A percentile compares a stretch with the other conserved stretches of the same genome.
These are phyloP conservation scores for Sphagnum magellanicum DNA, from an alignment of 228 moss, liverwort and hornwort genomes.

Conservation along the genomic window DNA sequence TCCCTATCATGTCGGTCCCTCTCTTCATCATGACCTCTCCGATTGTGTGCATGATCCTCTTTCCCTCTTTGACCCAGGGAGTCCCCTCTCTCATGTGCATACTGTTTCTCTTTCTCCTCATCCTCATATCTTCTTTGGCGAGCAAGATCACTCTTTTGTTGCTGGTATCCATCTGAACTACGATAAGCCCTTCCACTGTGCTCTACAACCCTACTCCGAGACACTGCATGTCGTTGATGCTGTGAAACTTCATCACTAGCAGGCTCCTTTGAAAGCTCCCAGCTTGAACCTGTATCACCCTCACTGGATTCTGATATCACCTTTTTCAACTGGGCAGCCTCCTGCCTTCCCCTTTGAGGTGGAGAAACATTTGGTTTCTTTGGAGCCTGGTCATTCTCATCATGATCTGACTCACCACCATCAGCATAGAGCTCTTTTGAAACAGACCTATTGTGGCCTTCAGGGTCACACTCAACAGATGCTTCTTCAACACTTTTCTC, in stretches of 20 bases:
- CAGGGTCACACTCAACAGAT: constrained; percentile 47
- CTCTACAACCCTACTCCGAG: constrained; percentile 30
- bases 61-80: constrained; percentile 52
- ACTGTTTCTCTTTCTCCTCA: constrained; percentile 53
- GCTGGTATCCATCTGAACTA: constrained; percentile 34
- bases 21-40: constrained; percentile 49
- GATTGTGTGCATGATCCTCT: constrained; percentile 44
- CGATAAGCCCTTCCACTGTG: constrained; percentile 21
- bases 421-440: constrained; percentile 59
- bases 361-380: constrained; percentile 68
- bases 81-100: constrained; percentile 55
- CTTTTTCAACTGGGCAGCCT: constrained; percentile 28
- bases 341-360: constrained; percentile 37
- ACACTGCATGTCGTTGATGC: constrained; percentile 28
- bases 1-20: constrained; percentile 52
- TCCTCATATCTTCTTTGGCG: constrained; percentile 37
- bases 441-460: constrained; percentile 64
- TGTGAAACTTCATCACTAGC: constrained; percentile 44
- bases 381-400: constrained; percentile 38
- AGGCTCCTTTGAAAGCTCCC: constrained; percentile 57
- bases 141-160: constrained; percentile 45
- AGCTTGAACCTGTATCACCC: constrained; percentile 57
- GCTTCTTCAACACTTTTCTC: constrained; percentile 65
- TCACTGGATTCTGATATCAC: constrained; percentile 54
- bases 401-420: constrained; percentile 63